phyloP scores from a whole-genome alignment of 148 eudicot species.

The Chenopodium album region DNA sequence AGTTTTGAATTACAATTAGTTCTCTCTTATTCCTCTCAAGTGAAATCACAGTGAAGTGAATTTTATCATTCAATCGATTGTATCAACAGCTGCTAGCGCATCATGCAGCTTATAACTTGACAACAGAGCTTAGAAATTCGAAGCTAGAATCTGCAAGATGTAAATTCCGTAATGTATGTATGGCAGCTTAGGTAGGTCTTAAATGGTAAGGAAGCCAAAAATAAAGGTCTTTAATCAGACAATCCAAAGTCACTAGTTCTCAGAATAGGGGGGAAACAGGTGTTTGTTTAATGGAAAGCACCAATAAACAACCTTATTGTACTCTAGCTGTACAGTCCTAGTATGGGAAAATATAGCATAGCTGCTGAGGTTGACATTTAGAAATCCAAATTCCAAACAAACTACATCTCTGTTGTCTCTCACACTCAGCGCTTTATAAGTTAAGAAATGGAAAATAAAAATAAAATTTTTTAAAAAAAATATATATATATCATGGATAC shows the following conservation, averaged over 20 bases:
- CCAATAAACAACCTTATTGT: not conserved
- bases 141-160: not conserved
- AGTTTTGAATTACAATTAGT: not conserved
- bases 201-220: not conserved
- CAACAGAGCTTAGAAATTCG: not conserved
- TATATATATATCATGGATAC: not conserved
- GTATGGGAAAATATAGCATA: not conserved
- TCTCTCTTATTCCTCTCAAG: not conserved
- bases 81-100: not conserved
- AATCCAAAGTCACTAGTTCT: not conserved
- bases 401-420: not conserved
- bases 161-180: not conserved
- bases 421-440: not conserved
- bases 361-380: not conserved
- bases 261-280: not conserved
- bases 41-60: not conserved
- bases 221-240: not conserved
- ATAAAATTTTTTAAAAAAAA: too few relatives aligned
- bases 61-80: not conserved
- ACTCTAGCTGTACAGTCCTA: not conserved
- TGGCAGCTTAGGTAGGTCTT: not conserved
- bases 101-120: not conserved
- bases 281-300: not conserved
- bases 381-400: not conserved
- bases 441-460: not conserved